Evolutionary conservation across 2,329 filamentous ascomycete genomes (phyloP).

Genomic region (Trichoderma koningiopsis): DNA sequence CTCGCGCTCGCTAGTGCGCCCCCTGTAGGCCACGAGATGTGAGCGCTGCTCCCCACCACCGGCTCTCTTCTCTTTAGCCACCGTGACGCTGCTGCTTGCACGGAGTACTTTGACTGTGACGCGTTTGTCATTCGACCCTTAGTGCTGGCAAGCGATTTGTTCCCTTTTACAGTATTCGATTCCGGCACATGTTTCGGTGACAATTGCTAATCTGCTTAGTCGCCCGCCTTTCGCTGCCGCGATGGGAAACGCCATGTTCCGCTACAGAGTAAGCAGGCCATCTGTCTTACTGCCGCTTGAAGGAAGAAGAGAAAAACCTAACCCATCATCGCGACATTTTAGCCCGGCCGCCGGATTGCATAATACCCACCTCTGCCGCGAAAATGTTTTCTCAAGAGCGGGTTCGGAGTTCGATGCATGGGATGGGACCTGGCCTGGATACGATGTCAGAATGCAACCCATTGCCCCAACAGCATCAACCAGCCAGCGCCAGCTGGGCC

Average conservation of each 20-base stretch:
- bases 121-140: not conserved
- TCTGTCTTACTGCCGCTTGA: not conserved
- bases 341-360: constrained; percentile 1
- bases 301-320: not conserved
- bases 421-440: constrained; percentile 11
- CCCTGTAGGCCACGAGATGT: constrained; percentile 18
- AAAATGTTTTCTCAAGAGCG: not conserved
- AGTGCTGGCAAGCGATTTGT: not conserved
- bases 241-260: not conserved
- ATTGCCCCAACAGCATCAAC: not conserved
- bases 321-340: constrained; percentile 24
- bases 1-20: constrained; percentile 12
- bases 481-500: not conserved
- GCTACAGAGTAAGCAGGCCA: not conserved
- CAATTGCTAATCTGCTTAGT: not conserved
- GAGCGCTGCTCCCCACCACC: not conserved
- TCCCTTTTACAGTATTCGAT: not conserved
- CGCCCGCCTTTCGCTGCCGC: not conserved
- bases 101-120: not conserved
- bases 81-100: not conserved
- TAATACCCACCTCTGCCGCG: constrained; percentile 12
- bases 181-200: not conserved
- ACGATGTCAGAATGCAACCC: constrained; percentile 13
- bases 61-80: constrained; percentile 13
- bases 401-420: not conserved